A percentile compares a stretch with the other conserved stretches of the same genome.
Evolutionary conservation across 225 moss, liverwort and hornwort genomes (phyloP).

Genomic region (Marchantia paleacea): DNA sequence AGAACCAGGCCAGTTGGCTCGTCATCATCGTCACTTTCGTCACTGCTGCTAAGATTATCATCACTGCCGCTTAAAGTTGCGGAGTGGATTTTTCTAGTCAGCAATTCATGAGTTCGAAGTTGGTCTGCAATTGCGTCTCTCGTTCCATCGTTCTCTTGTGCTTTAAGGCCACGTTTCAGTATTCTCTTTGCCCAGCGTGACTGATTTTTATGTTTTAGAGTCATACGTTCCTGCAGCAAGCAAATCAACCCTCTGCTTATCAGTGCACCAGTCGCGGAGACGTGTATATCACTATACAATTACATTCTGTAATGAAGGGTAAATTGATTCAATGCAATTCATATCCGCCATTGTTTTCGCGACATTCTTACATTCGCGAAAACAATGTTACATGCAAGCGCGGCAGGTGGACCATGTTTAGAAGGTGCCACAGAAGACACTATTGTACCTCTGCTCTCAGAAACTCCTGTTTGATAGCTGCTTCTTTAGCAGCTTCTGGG

Average conservation of each 20-base stretch:
- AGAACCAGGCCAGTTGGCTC: conserved; percentile 40
- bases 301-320: too few species aligned
- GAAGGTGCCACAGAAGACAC: too few species aligned
- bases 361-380: too few species aligned
- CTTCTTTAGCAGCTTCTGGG: conserved; percentile 78
- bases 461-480: conserved; percentile 81
- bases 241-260: not conserved
- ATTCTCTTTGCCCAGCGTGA: conserved; percentile 95
- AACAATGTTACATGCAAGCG: too few species aligned
- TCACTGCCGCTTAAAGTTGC: conserved; percentile 67
- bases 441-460: conserved; percentile 66
- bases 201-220: conserved; percentile 95
- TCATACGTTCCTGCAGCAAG: conserved; percentile 85
- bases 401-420: too few species aligned
- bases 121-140: conserved; percentile 95
- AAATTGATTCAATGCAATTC: too few species aligned
- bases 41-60: conserved; percentile 41
- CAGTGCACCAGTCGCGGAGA: not conserved
- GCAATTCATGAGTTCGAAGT: conserved; percentile 74
- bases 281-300: not conserved
- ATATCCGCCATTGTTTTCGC: too few species aligned
- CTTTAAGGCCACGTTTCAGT: conserved; percentile 77
- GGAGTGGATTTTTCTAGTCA: conserved; percentile 92
- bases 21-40: conserved; percentile 40
- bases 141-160: conserved; percentile 77